Conservation (phyloP, 352 stramenopile genomes). For the Globisporangium parvum region DNA sequence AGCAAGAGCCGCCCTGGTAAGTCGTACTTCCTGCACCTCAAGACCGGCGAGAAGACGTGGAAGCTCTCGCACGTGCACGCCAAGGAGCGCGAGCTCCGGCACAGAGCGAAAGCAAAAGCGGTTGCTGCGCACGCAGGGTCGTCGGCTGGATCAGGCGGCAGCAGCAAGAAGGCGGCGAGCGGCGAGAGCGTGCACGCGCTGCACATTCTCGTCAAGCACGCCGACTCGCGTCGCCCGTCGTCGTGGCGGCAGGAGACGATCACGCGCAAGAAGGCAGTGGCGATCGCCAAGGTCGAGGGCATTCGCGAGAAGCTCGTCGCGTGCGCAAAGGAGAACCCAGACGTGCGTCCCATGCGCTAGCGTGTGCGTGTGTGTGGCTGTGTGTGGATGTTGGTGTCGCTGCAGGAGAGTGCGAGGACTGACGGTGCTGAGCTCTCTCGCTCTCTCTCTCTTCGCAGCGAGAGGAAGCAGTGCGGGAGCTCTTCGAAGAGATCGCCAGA, state of each 20-base stretch:
- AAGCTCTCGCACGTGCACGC: slow-evolving; percentile 80
- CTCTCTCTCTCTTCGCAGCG: neutral
- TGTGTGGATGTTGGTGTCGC: neutral
- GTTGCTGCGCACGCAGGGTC: neutral
- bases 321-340: slow-evolving; percentile 53
- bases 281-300: slow-evolving; percentile 63
- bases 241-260: slow-evolving; percentile 87
- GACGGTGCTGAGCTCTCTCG: neutral
- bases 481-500: slow-evolving; percentile 84
- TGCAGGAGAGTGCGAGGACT: neutral
- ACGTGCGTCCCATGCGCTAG: slow-evolving; percentile 29
- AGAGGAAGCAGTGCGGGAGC: slow-evolving; percentile 44
- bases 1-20: slow-evolving; percentile 84
- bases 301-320: slow-evolving; percentile 80
- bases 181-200: slow-evolving; percentile 57
- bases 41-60: slow-evolving; percentile 85
- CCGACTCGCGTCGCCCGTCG: slow-evolving; percentile 68
- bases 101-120: slow-evolving; percentile 31
- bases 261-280: slow-evolving; percentile 84
- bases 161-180: slow-evolving; percentile 10
- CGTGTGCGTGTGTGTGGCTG: neutral
- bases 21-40: slow-evolving; percentile 81
- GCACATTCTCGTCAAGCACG: slow-evolving; percentile 89
- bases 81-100: slow-evolving; percentile 72
- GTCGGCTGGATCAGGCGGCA: neutral